Evolutionary conservation across 352 stramenopile species (phyloP).

Genomic region (Globisporangium polare): DNA sequence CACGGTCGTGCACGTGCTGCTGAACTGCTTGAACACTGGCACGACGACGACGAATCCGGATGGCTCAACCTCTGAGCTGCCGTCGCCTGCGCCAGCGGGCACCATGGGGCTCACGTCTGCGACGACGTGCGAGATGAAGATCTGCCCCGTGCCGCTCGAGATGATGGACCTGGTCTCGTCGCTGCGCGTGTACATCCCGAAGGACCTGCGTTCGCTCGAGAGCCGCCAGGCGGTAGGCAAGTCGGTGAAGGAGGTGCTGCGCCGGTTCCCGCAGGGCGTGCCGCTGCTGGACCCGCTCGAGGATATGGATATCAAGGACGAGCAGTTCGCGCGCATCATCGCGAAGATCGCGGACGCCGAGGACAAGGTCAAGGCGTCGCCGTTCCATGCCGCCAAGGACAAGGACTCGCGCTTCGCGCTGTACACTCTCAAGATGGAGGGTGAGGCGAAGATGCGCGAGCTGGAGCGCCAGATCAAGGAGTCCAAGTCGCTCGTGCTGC

Average conservation of each 20-base stretch:
- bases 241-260: slow-evolving; percentile 73
- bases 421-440: slow-evolving; percentile 92
- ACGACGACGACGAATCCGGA: slow-evolving; percentile 23
- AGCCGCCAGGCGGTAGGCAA: slow-evolving; percentile 75
- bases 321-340: slow-evolving; percentile 89
- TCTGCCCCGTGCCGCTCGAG: slow-evolving; percentile 75
- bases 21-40: slow-evolving; percentile 53
- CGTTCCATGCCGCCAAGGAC: slow-evolving; percentile 70
- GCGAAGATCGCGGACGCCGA: slow-evolving; percentile 75
- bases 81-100: slow-evolving; percentile 47
- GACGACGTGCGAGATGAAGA: slow-evolving; percentile 74
- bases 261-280: slow-evolving; percentile 77
- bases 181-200: slow-evolving; percentile 82
- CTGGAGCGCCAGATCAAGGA: slow-evolving; percentile 93
- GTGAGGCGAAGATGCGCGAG: slow-evolving; percentile 89
- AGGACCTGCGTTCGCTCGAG: slow-evolving; percentile 71
- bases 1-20: slow-evolving; percentile 73
- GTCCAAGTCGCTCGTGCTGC: slow-evolving; percentile 95
- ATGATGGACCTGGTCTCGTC: slow-evolving; percentile 78
- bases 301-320: slow-evolving; percentile 93
- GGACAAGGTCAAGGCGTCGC: slow-evolving; percentile 56
- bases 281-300: slow-evolving; percentile 92
- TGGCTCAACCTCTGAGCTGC: slow-evolving; percentile 32
- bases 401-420: slow-evolving; percentile 78
- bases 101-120: slow-evolving; percentile 54